Evolutionary conservation across 2,329 filamentous ascomycete genomes (phyloP).

Genomic region (Ophiobolus disseminans): DNA sequence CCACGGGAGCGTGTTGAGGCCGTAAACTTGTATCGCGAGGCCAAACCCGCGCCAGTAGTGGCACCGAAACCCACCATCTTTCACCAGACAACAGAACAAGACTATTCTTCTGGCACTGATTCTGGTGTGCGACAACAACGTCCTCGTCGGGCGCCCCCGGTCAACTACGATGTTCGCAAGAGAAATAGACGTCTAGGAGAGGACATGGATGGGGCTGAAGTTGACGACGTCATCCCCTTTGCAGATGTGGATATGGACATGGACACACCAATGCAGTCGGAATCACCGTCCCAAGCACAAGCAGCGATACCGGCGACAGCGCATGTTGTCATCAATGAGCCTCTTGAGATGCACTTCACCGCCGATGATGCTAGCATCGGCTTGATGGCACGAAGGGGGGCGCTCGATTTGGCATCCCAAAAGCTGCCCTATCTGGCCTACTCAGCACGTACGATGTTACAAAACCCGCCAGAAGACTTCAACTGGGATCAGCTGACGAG

Average conservation of each 20-base stretch:
- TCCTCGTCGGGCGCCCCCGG: conserved; percentile 29
- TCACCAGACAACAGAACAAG: conserved; percentile 11
- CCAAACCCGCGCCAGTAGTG: background rate
- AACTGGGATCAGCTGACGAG: conserved; percentile 35
- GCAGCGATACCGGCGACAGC: conserved; percentile 12
- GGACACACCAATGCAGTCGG: conserved; percentile 7
- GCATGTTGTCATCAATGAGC: conserved; percentile 24
- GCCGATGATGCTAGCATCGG: conserved; percentile 29
- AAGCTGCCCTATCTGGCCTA: conserved; percentile 36
- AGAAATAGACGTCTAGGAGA: conserved; percentile 3
- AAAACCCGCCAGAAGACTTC: conserved; percentile 11
- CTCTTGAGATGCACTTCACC: conserved; percentile 27
- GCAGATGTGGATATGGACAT: background rate
- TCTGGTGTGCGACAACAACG: conserved; percentile 21
- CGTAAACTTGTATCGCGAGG: background rate
- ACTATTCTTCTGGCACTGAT: conserved; percentile 30
- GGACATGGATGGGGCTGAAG: conserved; percentile 1
- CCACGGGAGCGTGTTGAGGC: conserved; percentile 3
- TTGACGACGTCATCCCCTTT: conserved; percentile 9
- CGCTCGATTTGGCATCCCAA: background rate
- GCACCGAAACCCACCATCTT: background rate
- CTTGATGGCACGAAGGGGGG: conserved; percentile 4
- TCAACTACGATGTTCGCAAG: conserved; percentile 39
- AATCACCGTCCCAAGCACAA: conserved; percentile 21
- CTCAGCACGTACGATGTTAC: conserved; percentile 27